These are phyloP conservation scores for Tulasnella sp. DNA, from an alignment of 768 basidiomycete species.

Conservation along the genomic window DNA sequence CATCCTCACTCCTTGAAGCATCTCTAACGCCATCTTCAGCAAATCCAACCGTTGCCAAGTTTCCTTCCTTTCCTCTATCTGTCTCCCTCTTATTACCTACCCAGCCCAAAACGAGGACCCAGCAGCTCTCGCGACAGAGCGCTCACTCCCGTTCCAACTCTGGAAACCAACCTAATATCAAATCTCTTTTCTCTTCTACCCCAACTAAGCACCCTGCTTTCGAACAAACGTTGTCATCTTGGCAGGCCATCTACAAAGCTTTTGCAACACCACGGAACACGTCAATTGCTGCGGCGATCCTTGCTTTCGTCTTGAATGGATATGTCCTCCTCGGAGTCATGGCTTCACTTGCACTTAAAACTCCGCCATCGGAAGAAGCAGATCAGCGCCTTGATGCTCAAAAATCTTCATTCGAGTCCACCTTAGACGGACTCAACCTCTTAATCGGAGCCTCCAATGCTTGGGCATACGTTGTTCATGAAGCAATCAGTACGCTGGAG, in stretches of 20 bases:
- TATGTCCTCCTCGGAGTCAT: slow-evolving; percentile 1
- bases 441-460: slow-evolving; percentile 54
- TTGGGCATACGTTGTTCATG: slow-evolving; percentile 68
- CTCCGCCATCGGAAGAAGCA: background rate
- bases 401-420: slow-evolving; percentile 32
- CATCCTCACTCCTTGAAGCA: slow-evolving; percentile 61
- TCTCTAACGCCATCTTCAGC: slow-evolving; percentile 37
- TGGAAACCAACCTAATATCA: background rate
- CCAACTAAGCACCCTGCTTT: background rate
- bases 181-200: background rate
- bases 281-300: background rate
- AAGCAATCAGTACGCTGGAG: slow-evolving; percentile 54
- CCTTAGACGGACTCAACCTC: slow-evolving; percentile 53
- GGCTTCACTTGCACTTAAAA: slow-evolving; percentile 1
- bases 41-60: slow-evolving; percentile 24
- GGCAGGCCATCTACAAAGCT: background rate
- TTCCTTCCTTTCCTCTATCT: slow-evolving; percentile 37
- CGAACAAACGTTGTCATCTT: too few relatives aligned
- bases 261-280: slow-evolving; percentile 4
- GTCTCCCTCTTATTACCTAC: too few relatives aligned
- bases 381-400: background rate
- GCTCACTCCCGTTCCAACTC: background rate
- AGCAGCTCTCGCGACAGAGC: too few relatives aligned
- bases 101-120: too few relatives aligned
- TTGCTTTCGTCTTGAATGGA: slow-evolving; percentile 4